Evolutionary conservation across 352 stramenopile genomes (phyloP), one percentile per base, ranked within the genome.

Genomic region (Blastocystis sp.): DNA sequence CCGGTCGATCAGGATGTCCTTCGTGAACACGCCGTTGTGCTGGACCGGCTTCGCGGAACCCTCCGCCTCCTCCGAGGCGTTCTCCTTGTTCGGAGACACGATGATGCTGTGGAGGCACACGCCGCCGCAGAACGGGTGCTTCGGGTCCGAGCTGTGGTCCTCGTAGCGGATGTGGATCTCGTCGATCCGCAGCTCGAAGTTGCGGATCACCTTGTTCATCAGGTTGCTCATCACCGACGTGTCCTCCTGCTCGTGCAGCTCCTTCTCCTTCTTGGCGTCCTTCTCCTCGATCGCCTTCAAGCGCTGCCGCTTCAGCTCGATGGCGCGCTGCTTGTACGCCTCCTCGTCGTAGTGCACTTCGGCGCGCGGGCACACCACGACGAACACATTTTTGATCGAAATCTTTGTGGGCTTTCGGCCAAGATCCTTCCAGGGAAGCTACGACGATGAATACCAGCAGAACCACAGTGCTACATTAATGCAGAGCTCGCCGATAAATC

Each of bases 261-360:
- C 78, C 23, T 76, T 79, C 52, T 76, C 52, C 52, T 61, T 53
- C 60, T 77, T 88, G 7, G 78, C 45, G 11, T 88, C 78, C 45
- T 88, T 88, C 41, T 88, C 78, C 17, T 88, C 78, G n/a, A 88
- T 79, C 40, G 78, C 78, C 78, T 88, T 88, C 67, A 88, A 78
- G 19, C 67, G 41, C 28, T 88, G 64, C 2, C 78, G 78, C 19
- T 88, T 88, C 10, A 79, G 64, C 45, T 88, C 78, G 11, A 76
- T 56, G 10, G 11, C 38, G 40, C 67, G 64, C 21, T 52, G 56
- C 23, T 61, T 65, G 43, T 77, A 76, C 38, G 64, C 45, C 21
- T 88, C 78, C 45, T 76, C 64, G 45, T 88, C 78, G 38, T 88
- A 88, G 4, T 76, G 40, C 10, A 88, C 64, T 78, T 88, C 78